phyloP scores from a whole-genome alignment of 2,329 filamentous ascomycete genomes.

The Phaeosphaeria sp. region DNA sequence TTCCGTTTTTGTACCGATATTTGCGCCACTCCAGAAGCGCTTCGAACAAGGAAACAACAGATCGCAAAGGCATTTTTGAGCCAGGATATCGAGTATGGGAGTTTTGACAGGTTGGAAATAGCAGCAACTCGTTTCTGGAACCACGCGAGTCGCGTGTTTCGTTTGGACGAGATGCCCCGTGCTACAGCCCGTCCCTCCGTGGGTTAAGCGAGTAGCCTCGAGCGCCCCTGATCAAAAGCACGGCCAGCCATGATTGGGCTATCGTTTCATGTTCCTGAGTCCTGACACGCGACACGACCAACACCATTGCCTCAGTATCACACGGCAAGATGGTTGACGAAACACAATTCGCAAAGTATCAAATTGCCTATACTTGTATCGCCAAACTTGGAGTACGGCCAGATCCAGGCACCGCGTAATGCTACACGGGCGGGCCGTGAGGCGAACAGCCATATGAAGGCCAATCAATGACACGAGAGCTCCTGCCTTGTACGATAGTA shows the following conservation, averaged over 20 bases:
- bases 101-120: neutral
- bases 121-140: neutral
- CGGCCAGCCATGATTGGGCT: conserved; percentile 14
- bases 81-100: neutral
- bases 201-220: conserved; percentile 12
- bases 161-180: conserved; percentile 2
- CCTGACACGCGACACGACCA: conserved; percentile 16
- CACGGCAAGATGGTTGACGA: conserved; percentile 1
- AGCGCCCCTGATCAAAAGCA: conserved; percentile 13
- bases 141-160: neutral
- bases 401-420: conserved; percentile 5
- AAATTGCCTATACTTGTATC: neutral
- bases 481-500: conserved; percentile 7
- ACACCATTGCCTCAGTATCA: conserved; percentile 9
- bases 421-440: conserved; percentile 22
- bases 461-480: conserved; percentile 27
- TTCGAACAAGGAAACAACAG: neutral
- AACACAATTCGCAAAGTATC: neutral
- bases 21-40: neutral
- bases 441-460: conserved; percentile 23
- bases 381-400: neutral
- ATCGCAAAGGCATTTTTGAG: neutral
- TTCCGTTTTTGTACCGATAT: conserved; percentile 4
- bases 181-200: neutral
- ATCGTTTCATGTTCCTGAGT: conserved; percentile 35